These are phyloP conservation scores for Skeletonema marinoi DNA, from an alignment of 108 stramenopile species.

Conservation along the genomic window DNA sequence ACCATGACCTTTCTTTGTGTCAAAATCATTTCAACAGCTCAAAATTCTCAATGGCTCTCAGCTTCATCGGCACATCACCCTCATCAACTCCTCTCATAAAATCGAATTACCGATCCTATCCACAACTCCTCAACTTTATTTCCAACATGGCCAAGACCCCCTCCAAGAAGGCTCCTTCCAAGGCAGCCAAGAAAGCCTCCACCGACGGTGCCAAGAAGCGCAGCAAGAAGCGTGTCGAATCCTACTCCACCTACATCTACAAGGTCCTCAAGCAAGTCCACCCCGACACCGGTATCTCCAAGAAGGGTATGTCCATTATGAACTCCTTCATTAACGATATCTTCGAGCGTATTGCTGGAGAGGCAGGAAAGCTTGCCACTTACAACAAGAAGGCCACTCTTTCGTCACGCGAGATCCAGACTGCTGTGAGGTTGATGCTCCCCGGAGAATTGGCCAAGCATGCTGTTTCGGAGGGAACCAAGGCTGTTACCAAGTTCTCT, in stretches of 20 bases:
- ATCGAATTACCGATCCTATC: slow-evolving; percentile 7
- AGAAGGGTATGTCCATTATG: slow-evolving; percentile 95
- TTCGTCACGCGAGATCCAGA: slow-evolving; percentile 91
- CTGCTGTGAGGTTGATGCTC: slow-evolving; percentile 92
- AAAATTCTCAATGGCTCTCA: neutral
- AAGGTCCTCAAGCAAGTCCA: slow-evolving; percentile 92
- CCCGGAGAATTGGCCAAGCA: slow-evolving; percentile 94
- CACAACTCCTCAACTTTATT: neutral
- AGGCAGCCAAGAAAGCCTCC: slow-evolving; percentile 56
- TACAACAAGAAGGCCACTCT: slow-evolving; percentile 96
- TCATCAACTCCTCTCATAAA: neutral
- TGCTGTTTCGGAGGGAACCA: slow-evolving; percentile 68
- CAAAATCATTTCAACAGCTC: neutral
- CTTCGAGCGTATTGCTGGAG: slow-evolving; percentile 89
- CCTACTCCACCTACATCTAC: slow-evolving; percentile 93
- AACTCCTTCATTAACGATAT: slow-evolving; percentile 96
- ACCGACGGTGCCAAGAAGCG: slow-evolving; percentile 30
- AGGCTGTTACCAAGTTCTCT: slow-evolving; percentile 33
- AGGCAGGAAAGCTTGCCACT: slow-evolving; percentile 88
- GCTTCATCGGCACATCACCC: neutral
- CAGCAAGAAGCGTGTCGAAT: slow-evolving; percentile 81
- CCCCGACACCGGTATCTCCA: slow-evolving; percentile 89
- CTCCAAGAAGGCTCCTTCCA: slow-evolving; percentile 66
- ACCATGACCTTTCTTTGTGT: neutral
- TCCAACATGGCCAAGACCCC: slow-evolving; percentile 72